Evolutionary conservation across 176 grass and related monocot species (phyloP).

Genomic region (Oryza punctata): DNA sequence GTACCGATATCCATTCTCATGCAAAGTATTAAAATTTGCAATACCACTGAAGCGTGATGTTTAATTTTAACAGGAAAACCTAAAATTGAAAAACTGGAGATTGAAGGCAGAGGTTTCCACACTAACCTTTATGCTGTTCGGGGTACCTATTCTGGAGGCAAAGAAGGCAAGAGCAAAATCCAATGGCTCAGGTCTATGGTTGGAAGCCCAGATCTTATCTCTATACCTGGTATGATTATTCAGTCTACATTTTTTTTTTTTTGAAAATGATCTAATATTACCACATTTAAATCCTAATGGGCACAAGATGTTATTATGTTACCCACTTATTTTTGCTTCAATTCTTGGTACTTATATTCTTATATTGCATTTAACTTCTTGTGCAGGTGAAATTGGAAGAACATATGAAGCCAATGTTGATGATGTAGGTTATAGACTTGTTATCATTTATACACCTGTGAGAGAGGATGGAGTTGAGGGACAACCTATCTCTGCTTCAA

Average conservation of each 20-base stretch:
- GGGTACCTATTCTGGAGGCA: slow-evolving; percentile 82
- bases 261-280: background rate
- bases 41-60: slow-evolving; percentile 19
- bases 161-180: slow-evolving; percentile 96
- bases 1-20: background rate
- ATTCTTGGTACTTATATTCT: slow-evolving; percentile 11
- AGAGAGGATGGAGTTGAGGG: slow-evolving; percentile 95
- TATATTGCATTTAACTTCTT: slow-evolving; percentile 19
- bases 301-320: background rate
- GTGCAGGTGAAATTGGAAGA: slow-evolving; percentile 77
- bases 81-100: slow-evolving; percentile 92
- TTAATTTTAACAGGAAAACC: slow-evolving; percentile 64
- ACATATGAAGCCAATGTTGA: slow-evolving; percentile 98
- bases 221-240: slow-evolving; percentile 76
- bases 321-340: slow-evolving; percentile 13
- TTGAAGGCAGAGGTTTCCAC: slow-evolving; percentile 99
- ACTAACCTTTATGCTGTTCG: slow-evolving; percentile 84
- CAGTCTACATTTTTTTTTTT: slow-evolving; percentile 5
- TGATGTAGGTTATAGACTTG: slow-evolving; percentile 92
- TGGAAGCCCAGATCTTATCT: slow-evolving; percentile 98
- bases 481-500: slow-evolving; percentile 87
- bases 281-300: background rate
- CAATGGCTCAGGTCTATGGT: slow-evolving; percentile 97
- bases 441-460: slow-evolving; percentile 90
- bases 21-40: slow-evolving; percentile 21